Evolutionary conservation across 768 basidiomycete genomes (phyloP), one percentile per base, ranked within the genome.

Genomic region (Lactarius tabidus): DNA sequence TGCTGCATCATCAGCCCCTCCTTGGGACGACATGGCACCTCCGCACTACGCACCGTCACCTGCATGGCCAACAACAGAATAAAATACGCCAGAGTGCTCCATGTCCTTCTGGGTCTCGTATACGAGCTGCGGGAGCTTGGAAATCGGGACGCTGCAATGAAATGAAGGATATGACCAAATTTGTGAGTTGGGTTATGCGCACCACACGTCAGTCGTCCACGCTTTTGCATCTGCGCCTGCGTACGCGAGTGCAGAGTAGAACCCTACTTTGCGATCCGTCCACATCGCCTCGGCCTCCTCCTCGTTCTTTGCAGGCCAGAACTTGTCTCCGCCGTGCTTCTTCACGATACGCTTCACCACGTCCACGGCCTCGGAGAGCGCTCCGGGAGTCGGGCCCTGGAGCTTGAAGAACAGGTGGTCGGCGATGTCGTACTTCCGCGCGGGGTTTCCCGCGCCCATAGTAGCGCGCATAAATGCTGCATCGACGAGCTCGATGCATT

Each of bases 351-450:
- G 75, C 67, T 85, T 78, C 29, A 88, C 85, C 18, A 87, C 79
- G 7, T 77, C 76, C 0, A 87, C 84, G 0, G 86, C 85, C 68
- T 89, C 88, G 2, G 77, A 72, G n/a, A 92, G 75, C 3, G 86
- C 81, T 2, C 80, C 76, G 1, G 78, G 76, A 1, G 86, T 82
- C 10, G 86, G 81, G 14, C 90, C 90, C 70, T 93, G 90, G 74
- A 96, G 86, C 74, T 94, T 93, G 82, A 96, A 90, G 78, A 93
- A 92, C 14, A 96, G 79, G 26, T 83, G 85, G 72, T 93, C 90
- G 31, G 67, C 60, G 36, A 72, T 70, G 63, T 63, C 70, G 36
- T 70, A 66, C 39, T 53, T 28, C 15, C 62, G 67, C 18, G 39
- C 57, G 7, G 70, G 86, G 67, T 77, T 79, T 69, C 84, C 84